A percentile compares a stretch with the other conserved stretches of the same genome.
Conservation (phyloP, 2,329 filamentous ascomycete genomes). For the Trichoderma oligosporum region DNA sequence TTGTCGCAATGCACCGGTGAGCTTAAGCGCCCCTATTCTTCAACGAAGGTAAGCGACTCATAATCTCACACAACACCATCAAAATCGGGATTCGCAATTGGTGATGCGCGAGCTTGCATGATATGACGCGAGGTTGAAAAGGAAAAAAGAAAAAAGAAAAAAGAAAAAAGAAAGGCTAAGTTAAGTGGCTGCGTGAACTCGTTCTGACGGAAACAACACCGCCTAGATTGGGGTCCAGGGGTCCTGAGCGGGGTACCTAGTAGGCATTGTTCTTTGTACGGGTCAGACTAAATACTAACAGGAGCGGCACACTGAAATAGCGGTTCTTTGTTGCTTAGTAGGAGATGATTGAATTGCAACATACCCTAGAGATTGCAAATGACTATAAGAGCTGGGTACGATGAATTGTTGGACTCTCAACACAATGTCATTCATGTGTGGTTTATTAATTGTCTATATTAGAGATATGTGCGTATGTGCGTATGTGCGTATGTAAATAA, state of each 20-base stretch:
- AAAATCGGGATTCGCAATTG: background rate
- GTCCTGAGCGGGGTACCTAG: background rate
- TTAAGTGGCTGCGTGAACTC: background rate
- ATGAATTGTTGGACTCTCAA: too few species aligned
- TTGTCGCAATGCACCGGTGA: too few species aligned
- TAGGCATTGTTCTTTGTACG: too few species aligned
- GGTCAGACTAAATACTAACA: too few species aligned
- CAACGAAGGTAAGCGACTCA: background rate
- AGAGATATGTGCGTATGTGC: too few species aligned
- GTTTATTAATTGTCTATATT: too few species aligned
- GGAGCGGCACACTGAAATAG: too few species aligned
- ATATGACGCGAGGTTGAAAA: background rate
- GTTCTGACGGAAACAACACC: background rate
- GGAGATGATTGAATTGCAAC: background rate
- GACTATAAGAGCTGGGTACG: too few species aligned
- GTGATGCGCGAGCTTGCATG: conserved; percentile 5
- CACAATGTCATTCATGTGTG: too few species aligned
- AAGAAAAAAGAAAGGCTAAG: background rate
- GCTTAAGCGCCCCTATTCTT: too few species aligned
- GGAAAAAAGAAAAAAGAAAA: background rate
- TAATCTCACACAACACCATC: background rate
- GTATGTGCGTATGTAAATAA: too few species aligned
- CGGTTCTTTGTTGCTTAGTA: background rate
- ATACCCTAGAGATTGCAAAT: too few species aligned
- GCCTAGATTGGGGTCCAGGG: background rate